Evolutionary conservation across 192 early-diverging fungal species (phyloP).

Genomic region (Umbelopsis vinacea): DNA sequence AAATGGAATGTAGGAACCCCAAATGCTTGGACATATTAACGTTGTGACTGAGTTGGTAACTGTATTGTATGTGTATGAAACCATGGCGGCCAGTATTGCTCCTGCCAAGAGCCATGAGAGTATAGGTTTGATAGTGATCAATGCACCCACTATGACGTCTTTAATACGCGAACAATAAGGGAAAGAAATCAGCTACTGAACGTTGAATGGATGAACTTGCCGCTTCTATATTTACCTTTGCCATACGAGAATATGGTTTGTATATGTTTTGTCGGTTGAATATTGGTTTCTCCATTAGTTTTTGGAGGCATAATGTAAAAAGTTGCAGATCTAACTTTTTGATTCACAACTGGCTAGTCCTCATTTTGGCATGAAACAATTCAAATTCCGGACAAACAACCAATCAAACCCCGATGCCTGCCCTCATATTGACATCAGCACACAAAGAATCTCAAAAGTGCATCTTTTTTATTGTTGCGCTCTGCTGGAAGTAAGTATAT

Average conservation of each 20-base stretch:
- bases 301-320: background rate
- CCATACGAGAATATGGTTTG: background rate
- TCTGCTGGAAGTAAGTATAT: no score
- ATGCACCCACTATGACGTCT: slow-evolving; percentile 11
- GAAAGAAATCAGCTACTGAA: background rate
- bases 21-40: slow-evolving; percentile 8
- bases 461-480: no score
- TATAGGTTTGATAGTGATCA: slow-evolving; percentile 15
- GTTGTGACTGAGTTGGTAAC: background rate
- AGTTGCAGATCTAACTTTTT: background rate
- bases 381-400: no score
- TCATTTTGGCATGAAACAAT: no score
- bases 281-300: background rate
- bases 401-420: no score
- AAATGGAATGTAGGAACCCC: slow-evolving; percentile 14
- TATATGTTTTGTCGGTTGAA: background rate
- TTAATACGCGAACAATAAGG: no score
- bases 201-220: background rate
- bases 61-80: slow-evolving; percentile 20
- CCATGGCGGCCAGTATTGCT: background rate
- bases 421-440: no score
- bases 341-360: no score
- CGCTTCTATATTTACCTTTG: background rate
- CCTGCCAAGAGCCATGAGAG: slow-evolving; percentile 4
- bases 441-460: no score